phyloP scores from a whole-genome alignment of 805 yeast genomes.

The Priceomyces fermenticarens region DNA sequence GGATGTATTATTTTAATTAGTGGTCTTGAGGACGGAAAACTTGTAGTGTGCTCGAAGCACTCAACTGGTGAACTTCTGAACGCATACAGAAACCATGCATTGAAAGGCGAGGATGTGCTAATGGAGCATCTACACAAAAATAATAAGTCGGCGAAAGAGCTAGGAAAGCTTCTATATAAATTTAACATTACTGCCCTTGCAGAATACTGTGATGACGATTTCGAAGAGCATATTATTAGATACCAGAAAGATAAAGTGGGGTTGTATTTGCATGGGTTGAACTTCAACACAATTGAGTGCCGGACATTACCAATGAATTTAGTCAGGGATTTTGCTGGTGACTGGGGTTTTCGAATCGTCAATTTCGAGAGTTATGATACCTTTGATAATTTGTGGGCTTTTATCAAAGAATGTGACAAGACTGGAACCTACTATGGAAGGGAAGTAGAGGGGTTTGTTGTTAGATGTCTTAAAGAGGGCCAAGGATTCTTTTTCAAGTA shows the following conservation, averaged over 20 bases:
- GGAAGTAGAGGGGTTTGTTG: constrained; percentile 92
- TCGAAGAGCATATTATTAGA: constrained; percentile 90
- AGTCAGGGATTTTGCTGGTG: constrained; percentile 58
- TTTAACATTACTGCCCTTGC: constrained; percentile 79
- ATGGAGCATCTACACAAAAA: constrained; percentile 45
- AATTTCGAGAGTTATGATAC: constrained; percentile 41
- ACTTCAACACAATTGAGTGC: constrained; percentile 62
- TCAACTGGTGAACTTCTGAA: constrained; percentile 71
- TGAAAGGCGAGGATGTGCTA: constrained; percentile 62
- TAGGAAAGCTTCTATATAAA: constrained; percentile 54
- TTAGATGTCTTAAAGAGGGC: constrained; percentile 51
- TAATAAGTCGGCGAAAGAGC: constrained; percentile 41
- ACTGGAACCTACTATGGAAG: constrained; percentile 68
- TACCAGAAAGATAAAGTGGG: constrained; percentile 71
- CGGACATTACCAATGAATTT: constrained; percentile 58
- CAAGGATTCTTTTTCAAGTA: constrained; percentile 79
- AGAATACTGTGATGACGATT: constrained; percentile 86
- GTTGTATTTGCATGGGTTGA: constrained; percentile 85
- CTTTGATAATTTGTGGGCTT: constrained; percentile 42
- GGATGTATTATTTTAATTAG: constrained; percentile 89
- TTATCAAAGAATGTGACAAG: constrained; percentile 53
- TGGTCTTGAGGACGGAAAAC: constrained; percentile 69
- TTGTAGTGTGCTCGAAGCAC: constrained; percentile 89
- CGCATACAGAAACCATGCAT: constrained; percentile 63
- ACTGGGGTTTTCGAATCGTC: constrained; percentile 70